These are phyloP conservation scores for Vinca minor DNA, from an alignment of 257 asterid species.

Conservation along the genomic window DNA sequence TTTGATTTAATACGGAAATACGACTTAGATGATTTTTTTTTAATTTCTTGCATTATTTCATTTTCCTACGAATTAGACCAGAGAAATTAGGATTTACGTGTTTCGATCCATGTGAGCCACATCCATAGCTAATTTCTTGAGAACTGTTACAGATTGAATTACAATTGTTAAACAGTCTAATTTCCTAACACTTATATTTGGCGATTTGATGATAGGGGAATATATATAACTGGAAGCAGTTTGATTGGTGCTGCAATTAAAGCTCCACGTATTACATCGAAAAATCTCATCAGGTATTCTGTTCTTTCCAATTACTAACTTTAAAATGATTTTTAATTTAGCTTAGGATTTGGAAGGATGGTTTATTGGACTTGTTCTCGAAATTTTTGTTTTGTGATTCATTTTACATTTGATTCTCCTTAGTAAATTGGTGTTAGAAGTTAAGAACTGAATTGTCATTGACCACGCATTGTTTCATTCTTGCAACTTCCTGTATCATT, in stretches of 20 bases:
- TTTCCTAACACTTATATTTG: too few species aligned
- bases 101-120: too few species aligned
- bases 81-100: too few species aligned
- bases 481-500: background rate
- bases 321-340: conserved; percentile 8
- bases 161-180: too few species aligned
- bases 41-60: background rate
- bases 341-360: background rate
- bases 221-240: conserved; percentile 47
- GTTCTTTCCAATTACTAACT: background rate
- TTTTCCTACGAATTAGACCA: too few species aligned
- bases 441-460: background rate
- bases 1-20: background rate
- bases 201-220: conserved; percentile 29
- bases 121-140: too few species aligned
- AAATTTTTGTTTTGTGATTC: background rate
- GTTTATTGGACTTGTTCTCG: background rate
- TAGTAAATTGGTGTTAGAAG: background rate
- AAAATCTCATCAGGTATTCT: conserved; percentile 38
- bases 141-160: too few species aligned
- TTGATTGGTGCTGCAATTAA: conserved; percentile 49
- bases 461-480: background rate
- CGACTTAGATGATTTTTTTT: background rate
- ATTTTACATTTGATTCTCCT: background rate
- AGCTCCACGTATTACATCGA: conserved; percentile 49